Conservation (phyloP, 108 stramenopile genomes). For the Fistulifera pelliculosa region DNA sequence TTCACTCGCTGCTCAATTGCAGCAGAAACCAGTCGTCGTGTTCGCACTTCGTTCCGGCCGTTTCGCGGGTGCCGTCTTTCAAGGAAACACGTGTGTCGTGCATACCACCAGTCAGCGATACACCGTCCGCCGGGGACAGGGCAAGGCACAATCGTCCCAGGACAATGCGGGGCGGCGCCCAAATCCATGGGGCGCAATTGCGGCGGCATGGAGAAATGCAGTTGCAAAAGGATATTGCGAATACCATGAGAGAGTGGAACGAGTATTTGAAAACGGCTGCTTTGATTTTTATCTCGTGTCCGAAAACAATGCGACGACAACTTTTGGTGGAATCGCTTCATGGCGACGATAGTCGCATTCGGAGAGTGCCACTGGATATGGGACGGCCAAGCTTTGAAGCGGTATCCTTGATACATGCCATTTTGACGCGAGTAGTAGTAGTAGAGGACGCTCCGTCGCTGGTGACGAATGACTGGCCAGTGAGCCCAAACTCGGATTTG, state of each 20-base stretch:
- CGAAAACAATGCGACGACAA: constrained; percentile 35
- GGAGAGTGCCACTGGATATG: constrained; percentile 69
- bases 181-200: constrained; percentile 73
- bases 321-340: constrained; percentile 13
- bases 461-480: too few relatives aligned
- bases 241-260: constrained; percentile 52
- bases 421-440: constrained; percentile 29
- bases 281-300: constrained; percentile 34
- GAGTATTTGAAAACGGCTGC: background rate
- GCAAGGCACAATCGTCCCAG: constrained; percentile 70
- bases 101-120: constrained; percentile 63
- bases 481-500: too few relatives aligned
- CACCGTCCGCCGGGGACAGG: constrained; percentile 81
- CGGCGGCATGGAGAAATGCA: constrained; percentile 68
- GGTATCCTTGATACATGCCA: constrained; percentile 24
- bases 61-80: constrained; percentile 60
- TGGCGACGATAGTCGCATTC: constrained; percentile 19
- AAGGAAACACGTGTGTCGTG: constrained; percentile 33
- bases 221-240: constrained; percentile 52
- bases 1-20: too few relatives aligned
- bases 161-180: constrained; percentile 53
- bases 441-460: too few relatives aligned
- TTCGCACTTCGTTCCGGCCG: constrained; percentile 58
- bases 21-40: constrained; percentile 27
- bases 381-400: constrained; percentile 59